phyloP scores from a whole-genome alignment of 345 rosid genomes.

The Nasturtium officinale region DNA sequence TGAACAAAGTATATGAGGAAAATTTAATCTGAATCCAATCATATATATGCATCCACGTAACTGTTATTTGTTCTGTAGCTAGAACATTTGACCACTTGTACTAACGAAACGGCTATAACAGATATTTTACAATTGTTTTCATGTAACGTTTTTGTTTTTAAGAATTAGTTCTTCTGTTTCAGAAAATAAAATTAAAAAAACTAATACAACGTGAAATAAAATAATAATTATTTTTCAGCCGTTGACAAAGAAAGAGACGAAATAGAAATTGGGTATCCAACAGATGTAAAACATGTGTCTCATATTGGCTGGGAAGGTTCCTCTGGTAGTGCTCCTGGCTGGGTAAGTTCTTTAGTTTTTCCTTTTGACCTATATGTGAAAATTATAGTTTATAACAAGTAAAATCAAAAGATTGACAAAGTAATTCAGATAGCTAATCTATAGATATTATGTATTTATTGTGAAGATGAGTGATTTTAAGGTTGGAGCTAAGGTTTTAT shows the following conservation, averaged over 20 bases:
- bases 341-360: slow-evolving; percentile 58
- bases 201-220: not conserved
- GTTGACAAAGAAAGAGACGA: slow-evolving; percentile 67
- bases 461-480: slow-evolving; percentile 87
- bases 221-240: slow-evolving; percentile 6
- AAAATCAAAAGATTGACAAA: slow-evolving; percentile 5
- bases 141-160: slow-evolving; percentile 1
- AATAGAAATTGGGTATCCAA: slow-evolving; percentile 84
- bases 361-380: not conserved
- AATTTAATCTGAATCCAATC: not conserved
- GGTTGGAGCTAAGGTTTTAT: slow-evolving; percentile 64
- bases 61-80: not conserved
- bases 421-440: slow-evolving; percentile 6
- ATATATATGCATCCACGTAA: not conserved
- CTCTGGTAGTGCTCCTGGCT: slow-evolving; percentile 74
- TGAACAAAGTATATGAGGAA: not conserved
- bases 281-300: slow-evolving; percentile 94
- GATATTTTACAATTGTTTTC: not conserved
- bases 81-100: not conserved
- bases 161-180: not conserved
- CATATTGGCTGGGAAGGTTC: slow-evolving; percentile 88
- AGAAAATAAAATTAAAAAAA: not conserved
- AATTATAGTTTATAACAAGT: not conserved
- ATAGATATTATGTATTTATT: not conserved
- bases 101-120: not conserved